Base-by-base conservation (phyloP, 371 early-diverging fungal genomes). In the Phascolomyces articulosus region DNA sequence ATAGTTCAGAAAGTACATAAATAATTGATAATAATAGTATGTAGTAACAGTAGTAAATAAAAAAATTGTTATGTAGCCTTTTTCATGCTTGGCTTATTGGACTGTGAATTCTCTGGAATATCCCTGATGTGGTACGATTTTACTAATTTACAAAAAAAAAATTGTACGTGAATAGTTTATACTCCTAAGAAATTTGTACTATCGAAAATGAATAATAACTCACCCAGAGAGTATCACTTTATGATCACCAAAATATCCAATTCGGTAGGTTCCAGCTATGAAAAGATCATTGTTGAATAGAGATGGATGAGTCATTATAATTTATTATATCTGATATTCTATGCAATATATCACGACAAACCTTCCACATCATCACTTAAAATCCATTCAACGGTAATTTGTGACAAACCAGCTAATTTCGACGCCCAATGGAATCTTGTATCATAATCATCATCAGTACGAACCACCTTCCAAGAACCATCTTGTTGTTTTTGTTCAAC, bases 381-480 rank as follows among this genome's bases (percentile, higher is more conserved):
- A 54, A 74, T 70, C 83, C 83, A 83, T 54, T 73, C 73, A 10
- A 83, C 64, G 0, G 44, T 69, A 2, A 77, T 79, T 40, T 71
- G 70, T 16, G 78, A 80, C 24, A 71, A 65, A 6, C 77, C 83
- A 16, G 80, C 34, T 9, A 72, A 18, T 40, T 66, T 67, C 38
- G 53, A 41, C 16, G 51, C 54, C 77, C 77, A 80, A 34, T 66
- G 67, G 47, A 80, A 80, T 58, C 72, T 65, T 3, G 83, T 83
- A 58, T 78, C 78, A 71, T 78, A 80, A 48, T 80, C 78, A 55
- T 80, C 59, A 63, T 83, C 83, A n/a, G 68, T 78, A 8, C 73
- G 62, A 10, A 83, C 41, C 4, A 72, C 58, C 48, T 61, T 58
- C 85, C 85, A 85, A n/a, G 61, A 55, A 9, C 69, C 69, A 11